phyloP scores from a whole-genome alignment of 2,329 filamentous ascomycete genomes.

The Biscogniauxia marginata region DNA sequence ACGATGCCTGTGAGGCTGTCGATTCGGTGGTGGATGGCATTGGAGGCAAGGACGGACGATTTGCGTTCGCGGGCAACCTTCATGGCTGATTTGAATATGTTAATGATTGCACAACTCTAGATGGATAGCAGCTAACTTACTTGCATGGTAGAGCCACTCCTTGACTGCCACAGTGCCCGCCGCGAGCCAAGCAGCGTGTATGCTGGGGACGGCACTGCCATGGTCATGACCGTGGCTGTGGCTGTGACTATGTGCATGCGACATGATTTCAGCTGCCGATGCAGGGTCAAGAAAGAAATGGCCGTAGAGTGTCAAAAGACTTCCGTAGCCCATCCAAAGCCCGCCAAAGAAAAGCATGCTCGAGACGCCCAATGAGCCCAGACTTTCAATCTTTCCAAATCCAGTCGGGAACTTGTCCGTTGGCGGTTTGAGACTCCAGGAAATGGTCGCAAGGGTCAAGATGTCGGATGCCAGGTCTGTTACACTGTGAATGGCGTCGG shows the following conservation, averaged over 20 bases:
- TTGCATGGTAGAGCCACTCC: slow-evolving; percentile 95
- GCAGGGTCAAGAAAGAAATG: slow-evolving; percentile 68
- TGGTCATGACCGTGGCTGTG: slow-evolving; percentile 67
- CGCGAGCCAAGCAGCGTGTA: slow-evolving; percentile 94
- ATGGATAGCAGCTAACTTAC: slow-evolving; percentile 57
- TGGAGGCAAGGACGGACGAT: slow-evolving; percentile 92
- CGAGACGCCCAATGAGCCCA: slow-evolving; percentile 91
- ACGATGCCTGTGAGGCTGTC: slow-evolving; percentile 95
- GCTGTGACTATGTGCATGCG: slow-evolving; percentile 59
- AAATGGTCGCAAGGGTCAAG: slow-evolving; percentile 89
- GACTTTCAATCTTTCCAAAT: slow-evolving; percentile 96
- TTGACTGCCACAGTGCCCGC: slow-evolving; percentile 87
- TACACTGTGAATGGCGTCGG: slow-evolving; percentile 93
- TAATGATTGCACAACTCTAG: not conserved
- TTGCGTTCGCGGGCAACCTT: slow-evolving; percentile 93
- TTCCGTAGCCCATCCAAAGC: slow-evolving; percentile 86
- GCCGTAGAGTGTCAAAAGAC: slow-evolving; percentile 65
- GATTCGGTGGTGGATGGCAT: slow-evolving; percentile 93
- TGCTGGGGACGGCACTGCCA: slow-evolving; percentile 67
- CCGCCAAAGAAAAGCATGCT: slow-evolving; percentile 86
- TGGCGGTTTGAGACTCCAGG: slow-evolving; percentile 85
- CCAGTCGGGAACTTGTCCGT: slow-evolving; percentile 82
- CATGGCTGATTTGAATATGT: slow-evolving; percentile 64
- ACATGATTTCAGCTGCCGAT: slow-evolving; percentile 51
- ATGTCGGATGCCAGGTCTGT: slow-evolving; percentile 95